Conservation (phyloP, 2,329 filamentous ascomycete species). For the Arthrobotrys iridis region DNA sequence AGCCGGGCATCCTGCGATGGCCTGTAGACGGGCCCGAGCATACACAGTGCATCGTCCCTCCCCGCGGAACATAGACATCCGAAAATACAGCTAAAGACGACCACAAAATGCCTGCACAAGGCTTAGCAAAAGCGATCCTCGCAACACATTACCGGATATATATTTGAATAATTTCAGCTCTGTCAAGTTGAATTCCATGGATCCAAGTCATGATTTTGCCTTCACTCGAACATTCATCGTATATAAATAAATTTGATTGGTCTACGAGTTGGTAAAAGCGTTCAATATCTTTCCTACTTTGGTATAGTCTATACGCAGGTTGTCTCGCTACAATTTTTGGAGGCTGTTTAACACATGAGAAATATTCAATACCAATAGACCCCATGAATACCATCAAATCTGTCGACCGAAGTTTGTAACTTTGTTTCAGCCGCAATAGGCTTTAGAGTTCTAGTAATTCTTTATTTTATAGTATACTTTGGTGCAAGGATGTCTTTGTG, state of each 20-base stretch:
- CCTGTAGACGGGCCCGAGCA: background rate
- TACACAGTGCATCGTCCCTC: background rate
- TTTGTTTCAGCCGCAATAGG: too few relatives aligned
- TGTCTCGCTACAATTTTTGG: background rate
- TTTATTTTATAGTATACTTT: too few relatives aligned
- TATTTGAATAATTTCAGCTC: background rate
- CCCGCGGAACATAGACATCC: background rate
- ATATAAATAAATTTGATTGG: background rate
- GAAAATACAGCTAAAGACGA: background rate
- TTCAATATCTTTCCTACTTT: background rate
- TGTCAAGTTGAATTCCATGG: background rate
- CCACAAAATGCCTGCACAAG: slow-evolving; percentile 4
- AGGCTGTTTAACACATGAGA: too few relatives aligned
- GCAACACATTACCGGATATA: slow-evolving; percentile 33
- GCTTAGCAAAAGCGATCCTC: slow-evolving; percentile 27
- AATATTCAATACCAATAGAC: too few relatives aligned
- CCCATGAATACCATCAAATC: too few relatives aligned
- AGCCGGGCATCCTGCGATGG: slow-evolving; percentile 10
- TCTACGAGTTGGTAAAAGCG: background rate
- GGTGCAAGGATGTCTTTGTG: too few relatives aligned
- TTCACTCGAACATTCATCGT: background rate
- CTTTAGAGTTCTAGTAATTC: too few relatives aligned
- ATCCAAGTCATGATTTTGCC: background rate
- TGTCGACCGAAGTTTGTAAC: too few relatives aligned
- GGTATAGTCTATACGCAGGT: background rate